phyloP scores from a whole-genome alignment of 176 grass and related monocot genomes.

The Hordeum marinum region DNA sequence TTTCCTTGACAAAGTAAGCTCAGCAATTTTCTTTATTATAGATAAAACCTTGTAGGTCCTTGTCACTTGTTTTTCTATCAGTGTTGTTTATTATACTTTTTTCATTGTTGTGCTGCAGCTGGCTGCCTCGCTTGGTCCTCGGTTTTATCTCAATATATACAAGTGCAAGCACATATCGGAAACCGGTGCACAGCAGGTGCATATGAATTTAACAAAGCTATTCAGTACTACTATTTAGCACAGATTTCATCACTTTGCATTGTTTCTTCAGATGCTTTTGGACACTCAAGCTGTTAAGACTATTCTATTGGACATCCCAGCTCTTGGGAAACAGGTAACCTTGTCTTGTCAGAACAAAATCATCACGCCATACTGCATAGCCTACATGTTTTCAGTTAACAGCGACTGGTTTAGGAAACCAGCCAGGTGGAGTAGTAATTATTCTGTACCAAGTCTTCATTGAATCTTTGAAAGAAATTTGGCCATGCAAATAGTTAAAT shows the following conservation, averaged over 20 bases:
- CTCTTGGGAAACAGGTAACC: conserved; percentile 90
- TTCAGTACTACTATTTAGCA: conserved; percentile 19
- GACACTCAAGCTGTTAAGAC: conserved; percentile 97
- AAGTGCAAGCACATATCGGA: conserved; percentile 99
- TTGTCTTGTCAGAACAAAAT: conserved; percentile 4
- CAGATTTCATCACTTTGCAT: conserved; percentile 6
- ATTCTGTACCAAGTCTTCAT: conserved; percentile 25
- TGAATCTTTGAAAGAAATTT: conserved; percentile 22
- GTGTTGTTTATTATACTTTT: conserved; percentile 15
- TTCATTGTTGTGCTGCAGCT: conserved; percentile 54
- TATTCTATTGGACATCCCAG: conserved; percentile 90
- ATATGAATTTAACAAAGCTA: background rate
- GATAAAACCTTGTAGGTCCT: conserved; percentile 2
- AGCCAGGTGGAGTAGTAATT: background rate
- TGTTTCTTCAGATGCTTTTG: conserved; percentile 76
- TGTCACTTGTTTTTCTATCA: background rate
- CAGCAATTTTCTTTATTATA: conserved; percentile 1
- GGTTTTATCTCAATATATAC: conserved; percentile 99
- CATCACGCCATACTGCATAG: background rate
- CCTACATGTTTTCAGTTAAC: background rate
- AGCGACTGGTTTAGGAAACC: background rate
- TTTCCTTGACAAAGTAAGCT: conserved; percentile 95
- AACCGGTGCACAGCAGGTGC: conserved; percentile 97
- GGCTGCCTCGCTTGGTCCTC: conserved; percentile 93
- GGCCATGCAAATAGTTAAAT: background rate